These are phyloP conservation scores for Tuber indicum DNA, from an alignment of 495 filamentous ascomycete genomes.

Conservation along the genomic window DNA sequence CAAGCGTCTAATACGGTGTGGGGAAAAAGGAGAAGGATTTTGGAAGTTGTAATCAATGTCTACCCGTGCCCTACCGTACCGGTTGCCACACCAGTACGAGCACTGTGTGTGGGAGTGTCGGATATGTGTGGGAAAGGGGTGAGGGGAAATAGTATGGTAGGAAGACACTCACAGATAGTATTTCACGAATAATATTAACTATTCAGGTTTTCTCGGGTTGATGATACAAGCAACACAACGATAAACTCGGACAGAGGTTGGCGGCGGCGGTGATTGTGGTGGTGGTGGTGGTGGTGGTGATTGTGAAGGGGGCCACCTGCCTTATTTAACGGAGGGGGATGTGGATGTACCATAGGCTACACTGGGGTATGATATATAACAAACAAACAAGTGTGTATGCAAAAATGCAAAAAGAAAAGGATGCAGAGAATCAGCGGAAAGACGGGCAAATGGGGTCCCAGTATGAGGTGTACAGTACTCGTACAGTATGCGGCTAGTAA, in stretches of 20 bases:
- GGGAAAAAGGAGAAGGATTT: background rate
- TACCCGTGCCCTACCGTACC: background rate
- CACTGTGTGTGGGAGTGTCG: background rate
- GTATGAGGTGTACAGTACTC: background rate
- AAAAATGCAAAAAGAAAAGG: no score
- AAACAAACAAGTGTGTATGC: background rate
- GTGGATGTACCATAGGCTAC: background rate
- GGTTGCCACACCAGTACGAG: background rate
- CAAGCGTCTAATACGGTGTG: background rate
- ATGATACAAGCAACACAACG: background rate
- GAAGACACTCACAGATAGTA: background rate
- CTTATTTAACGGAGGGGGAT: slow-evolving; percentile 1
- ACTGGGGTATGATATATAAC: background rate
- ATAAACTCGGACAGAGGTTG: background rate
- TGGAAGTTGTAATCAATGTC: background rate
- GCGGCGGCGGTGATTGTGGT: background rate
- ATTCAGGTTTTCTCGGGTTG: background rate
- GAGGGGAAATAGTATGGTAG: background rate
- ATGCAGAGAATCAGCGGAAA: background rate
- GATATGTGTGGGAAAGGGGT: background rate
- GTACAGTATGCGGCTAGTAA: background rate
- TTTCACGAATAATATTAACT: background rate
- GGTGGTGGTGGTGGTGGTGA: background rate
- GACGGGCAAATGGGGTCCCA: background rate
- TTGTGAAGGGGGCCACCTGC: background rate